Conservation (phyloP, 768 basidiomycete genomes). For the Mycena filopes region DNA sequence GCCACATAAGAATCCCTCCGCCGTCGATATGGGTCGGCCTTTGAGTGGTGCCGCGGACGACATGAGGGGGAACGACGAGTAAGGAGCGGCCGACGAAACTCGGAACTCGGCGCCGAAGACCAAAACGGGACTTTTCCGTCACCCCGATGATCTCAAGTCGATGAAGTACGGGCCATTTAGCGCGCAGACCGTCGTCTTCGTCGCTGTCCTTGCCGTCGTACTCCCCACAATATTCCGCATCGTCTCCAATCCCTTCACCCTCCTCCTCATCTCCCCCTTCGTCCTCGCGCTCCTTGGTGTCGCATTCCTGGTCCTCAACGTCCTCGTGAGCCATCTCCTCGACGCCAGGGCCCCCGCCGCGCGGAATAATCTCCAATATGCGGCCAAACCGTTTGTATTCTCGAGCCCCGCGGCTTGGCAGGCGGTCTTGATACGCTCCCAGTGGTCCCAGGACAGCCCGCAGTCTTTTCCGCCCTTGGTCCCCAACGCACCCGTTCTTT, state of each 20-base stretch:
- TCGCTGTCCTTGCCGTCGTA: constrained; percentile 66
- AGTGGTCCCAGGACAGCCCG: constrained; percentile 84
- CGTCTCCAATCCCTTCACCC: constrained; percentile 71
- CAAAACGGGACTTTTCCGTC: neutral
- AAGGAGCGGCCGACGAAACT: neutral
- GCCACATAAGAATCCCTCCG: constrained; percentile 89
- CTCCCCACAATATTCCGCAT: constrained; percentile 66
- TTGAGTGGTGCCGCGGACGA: constrained; percentile 25
- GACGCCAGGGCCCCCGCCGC: constrained; percentile 54
- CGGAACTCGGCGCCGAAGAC: neutral
- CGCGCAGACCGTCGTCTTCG: constrained; percentile 63
- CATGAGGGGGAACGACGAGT: constrained; percentile 26
- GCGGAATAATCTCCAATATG: constrained; percentile 56
- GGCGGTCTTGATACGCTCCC: constrained; percentile 86
- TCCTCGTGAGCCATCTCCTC: constrained; percentile 68
- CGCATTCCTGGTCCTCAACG: constrained; percentile 61
- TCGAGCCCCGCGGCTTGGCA: constrained; percentile 97
- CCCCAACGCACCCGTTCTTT: constrained; percentile 72
- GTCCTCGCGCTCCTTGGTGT: constrained; percentile 60
- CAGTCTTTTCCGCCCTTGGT: constrained; percentile 75
- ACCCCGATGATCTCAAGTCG: constrained; percentile 1
- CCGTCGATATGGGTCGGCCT: constrained; percentile 61
- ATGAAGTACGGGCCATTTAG: constrained; percentile 45
- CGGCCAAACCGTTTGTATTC: constrained; percentile 83
- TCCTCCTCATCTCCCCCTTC: constrained; percentile 73